Evolutionary conservation across 257 asterid genomes (phyloP).

Genomic region (Thymus quinquecostatus): DNA sequence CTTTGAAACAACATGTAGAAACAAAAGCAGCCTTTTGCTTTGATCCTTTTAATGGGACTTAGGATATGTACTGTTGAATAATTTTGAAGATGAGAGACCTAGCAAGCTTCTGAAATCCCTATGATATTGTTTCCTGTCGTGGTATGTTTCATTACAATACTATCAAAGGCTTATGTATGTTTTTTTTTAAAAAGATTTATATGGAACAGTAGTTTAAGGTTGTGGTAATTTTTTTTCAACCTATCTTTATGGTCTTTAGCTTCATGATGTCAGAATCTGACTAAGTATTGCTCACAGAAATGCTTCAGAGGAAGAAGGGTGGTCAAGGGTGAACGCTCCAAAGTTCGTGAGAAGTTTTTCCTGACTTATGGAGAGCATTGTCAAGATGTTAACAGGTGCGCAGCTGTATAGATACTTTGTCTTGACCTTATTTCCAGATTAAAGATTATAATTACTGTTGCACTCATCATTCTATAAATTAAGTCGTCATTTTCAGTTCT

Average conservation of each 20-base stretch:
- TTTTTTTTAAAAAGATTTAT: neutral
- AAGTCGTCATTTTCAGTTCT: neutral
- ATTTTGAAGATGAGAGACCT: neutral
- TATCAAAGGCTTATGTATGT: neutral
- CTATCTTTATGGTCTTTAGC: neutral
- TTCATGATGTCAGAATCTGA: slow-evolving; percentile 35
- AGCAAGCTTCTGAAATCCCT: neutral
- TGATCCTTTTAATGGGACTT: neutral
- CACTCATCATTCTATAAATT: slow-evolving; percentile 21
- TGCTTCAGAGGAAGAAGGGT: slow-evolving; percentile 90
- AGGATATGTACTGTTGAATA: neutral
- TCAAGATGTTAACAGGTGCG: slow-evolving; percentile 75
- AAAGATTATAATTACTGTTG: slow-evolving; percentile 14
- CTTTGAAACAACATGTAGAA: neutral
- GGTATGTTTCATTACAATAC: neutral
- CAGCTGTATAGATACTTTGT: slow-evolving; percentile 27
- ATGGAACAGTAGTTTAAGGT: neutral
- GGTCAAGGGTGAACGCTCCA: slow-evolving; percentile 75
- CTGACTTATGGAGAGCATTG: slow-evolving; percentile 64
- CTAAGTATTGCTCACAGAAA: slow-evolving; percentile 65
- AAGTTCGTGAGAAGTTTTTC: slow-evolving; percentile 75
- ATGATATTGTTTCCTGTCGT: neutral
- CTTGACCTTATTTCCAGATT: slow-evolving; percentile 20
- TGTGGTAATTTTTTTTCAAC: neutral
- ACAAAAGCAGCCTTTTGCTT: neutral